Base-by-base conservation (phyloP, 2,329 filamentous ascomycete species). In the Periglandula ipomoeae region DNA sequence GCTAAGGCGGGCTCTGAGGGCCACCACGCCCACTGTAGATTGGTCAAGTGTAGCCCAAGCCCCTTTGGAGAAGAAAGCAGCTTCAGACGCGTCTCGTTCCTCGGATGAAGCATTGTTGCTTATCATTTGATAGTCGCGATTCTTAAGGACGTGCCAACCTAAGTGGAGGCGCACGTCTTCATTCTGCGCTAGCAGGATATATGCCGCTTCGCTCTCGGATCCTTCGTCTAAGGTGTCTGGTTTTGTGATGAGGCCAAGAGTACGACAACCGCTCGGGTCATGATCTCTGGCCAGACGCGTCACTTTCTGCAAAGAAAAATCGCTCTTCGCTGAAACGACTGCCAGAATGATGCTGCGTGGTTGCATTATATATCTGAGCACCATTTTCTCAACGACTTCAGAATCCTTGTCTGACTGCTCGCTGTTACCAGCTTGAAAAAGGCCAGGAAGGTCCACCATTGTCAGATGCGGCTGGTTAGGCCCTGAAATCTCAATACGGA, bases 301-400 rank as follows among this genome's bases (percentile, higher is more conserved):
- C 8, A 85, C 72, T 10, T 70, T 65, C 56, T 86, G 81, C 34
- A 79, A 74, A 7, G 76, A 75, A 52, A 73, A 72, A 49, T 84
- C 75, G 37, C 69, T 70, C 46, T 73, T 74, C 1, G 76, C 76
- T 0, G 72, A 75, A 2, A 82, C 66, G 0, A 81, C 74, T 1
- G 78, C 74, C 1, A 84, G 66, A 3, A 83, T 79, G 50, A 85
- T 79, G 54, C 72, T 83, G 10, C 78, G 65, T 1, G 66, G 62
- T 10, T 75, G 69, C n/a, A 61, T 59, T 69, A 86, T 82, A 58
- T 86, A 86, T 0, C 61, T 59, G 3, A 70, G 55, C 2, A 80
- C 74, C 10, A 82, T 64, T 0, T 69, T 56, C 5, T 62, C 54
- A 5, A 82, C 72, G 0, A 71, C 52, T 7, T 68, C 59, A 1